phyloP scores from a whole-genome alignment of 2,329 filamentous ascomycete genomes.

The Pleomassaria siparia region DNA sequence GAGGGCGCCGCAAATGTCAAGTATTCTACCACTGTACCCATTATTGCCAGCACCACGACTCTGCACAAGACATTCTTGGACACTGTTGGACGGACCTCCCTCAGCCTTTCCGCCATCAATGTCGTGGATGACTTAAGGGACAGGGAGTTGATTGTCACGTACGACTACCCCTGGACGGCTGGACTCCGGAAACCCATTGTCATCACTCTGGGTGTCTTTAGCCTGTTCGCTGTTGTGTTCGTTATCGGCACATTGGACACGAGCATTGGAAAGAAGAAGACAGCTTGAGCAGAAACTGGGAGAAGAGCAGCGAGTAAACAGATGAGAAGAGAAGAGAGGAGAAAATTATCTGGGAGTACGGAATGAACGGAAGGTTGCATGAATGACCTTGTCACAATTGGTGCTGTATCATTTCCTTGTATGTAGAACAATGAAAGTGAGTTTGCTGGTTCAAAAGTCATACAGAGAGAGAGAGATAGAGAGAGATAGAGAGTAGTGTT shows the following conservation, averaged over 20 bases:
- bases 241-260: conserved; percentile 76
- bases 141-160: conserved; percentile 80
- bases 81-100: conserved; percentile 80
- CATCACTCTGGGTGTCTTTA: conserved; percentile 71
- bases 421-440: conserved; percentile 5
- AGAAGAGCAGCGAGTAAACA: neutral
- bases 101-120: conserved; percentile 80
- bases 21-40: conserved; percentile 72
- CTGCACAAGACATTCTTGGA: conserved; percentile 92
- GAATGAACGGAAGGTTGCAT: neutral
- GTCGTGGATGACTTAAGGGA: conserved; percentile 88
- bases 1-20: conserved; percentile 88
- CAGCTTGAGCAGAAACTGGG: conserved; percentile 14
- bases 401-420: conserved; percentile 1
- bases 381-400: neutral
- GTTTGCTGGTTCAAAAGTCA: neutral
- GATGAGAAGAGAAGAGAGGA: neutral
- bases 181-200: conserved; percentile 84
- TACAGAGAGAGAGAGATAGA: no score
- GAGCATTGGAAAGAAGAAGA: conserved; percentile 68
- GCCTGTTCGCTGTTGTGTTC: conserved; percentile 76
- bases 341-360: conserved; percentile 6
- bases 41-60: conserved; percentile 62
- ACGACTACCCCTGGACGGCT: conserved; percentile 76
- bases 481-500: no score